phyloP scores from a whole-genome alignment of 1,284 basidiomycete species.

The Meira miltonrushii region DNA sequence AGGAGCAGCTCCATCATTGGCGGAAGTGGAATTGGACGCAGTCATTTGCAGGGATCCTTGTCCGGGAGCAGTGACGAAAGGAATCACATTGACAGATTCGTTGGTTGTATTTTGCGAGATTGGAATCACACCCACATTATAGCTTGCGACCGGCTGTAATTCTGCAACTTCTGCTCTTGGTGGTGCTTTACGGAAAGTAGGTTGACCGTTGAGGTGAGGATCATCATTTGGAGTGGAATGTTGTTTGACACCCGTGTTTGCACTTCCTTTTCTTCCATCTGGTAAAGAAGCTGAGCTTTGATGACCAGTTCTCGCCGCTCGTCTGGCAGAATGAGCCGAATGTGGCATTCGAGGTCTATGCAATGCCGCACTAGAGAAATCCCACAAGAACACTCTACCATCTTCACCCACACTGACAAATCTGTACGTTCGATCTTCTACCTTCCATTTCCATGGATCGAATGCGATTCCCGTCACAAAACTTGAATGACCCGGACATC shows the following conservation, averaged over 20 bases:
- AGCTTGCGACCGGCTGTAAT: slow-evolving; percentile 11
- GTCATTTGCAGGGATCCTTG: neutral
- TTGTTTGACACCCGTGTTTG: neutral
- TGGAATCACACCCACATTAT: neutral
- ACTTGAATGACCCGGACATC: slow-evolving; percentile 92
- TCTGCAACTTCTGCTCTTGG: slow-evolving; percentile 12
- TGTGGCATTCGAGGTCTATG: slow-evolving; percentile 30
- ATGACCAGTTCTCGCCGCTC: neutral
- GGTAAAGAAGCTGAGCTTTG: slow-evolving; percentile 2
- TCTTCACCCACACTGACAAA: slow-evolving; percentile 48
- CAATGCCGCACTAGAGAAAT: slow-evolving; percentile 38
- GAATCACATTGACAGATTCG: neutral
- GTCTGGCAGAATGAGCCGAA: slow-evolving; percentile 10
- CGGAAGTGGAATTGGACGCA: neutral
- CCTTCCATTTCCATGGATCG: slow-evolving; percentile 67
- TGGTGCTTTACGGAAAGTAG: neutral
- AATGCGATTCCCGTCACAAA: slow-evolving; percentile 86
- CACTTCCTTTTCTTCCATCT: slow-evolving; percentile 1
- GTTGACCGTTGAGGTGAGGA: neutral
- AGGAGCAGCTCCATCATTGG: neutral
- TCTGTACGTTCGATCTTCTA: slow-evolving; percentile 51
- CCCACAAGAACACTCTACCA: slow-evolving; percentile 44
- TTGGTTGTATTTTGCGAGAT: neutral
- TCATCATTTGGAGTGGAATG: neutral
- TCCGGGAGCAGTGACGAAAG: neutral